These are phyloP conservation scores for Hypoxylon cercidicola DNA, from an alignment of 495 filamentous ascomycete species.

Conservation along the genomic window DNA sequence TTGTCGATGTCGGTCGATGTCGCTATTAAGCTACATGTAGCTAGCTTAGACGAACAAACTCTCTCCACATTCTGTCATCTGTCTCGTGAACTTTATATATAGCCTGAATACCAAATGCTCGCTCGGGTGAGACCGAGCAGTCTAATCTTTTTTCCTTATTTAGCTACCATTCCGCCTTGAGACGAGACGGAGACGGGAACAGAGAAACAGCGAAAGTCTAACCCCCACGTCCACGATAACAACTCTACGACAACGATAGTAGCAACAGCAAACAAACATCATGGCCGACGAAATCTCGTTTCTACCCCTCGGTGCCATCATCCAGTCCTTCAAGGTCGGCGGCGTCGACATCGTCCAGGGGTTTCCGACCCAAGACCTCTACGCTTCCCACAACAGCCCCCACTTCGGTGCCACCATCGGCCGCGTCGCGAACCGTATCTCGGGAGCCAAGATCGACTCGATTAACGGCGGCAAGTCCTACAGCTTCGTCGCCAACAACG, in stretches of 20 bases:
- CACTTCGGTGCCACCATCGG: constrained; percentile 96
- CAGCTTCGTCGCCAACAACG: constrained; percentile 76
- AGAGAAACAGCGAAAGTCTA: neutral
- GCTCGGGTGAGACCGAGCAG: constrained; percentile 11
- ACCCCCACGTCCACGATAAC: constrained; percentile 18
- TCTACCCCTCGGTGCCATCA: constrained; percentile 85
- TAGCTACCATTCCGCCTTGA: constrained; percentile 29
- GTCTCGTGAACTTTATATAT: constrained; percentile 39
- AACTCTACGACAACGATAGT: neutral
- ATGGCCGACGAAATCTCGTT: constrained; percentile 69
- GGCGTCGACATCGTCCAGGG: constrained; percentile 86
- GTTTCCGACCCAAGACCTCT: constrained; percentile 78
- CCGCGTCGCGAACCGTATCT: constrained; percentile 88
- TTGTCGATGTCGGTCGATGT: no score
- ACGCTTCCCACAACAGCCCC: constrained; percentile 75
- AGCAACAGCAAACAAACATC: constrained; percentile 4
- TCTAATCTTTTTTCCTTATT: constrained; percentile 23
- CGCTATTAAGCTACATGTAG: neutral
- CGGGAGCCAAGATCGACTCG: constrained; percentile 71
- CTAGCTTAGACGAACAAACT: neutral
- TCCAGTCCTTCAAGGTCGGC: constrained; percentile 81
- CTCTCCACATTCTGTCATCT: constrained; percentile 31
- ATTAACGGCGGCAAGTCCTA: constrained; percentile 78
- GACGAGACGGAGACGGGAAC: neutral
- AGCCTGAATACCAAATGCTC: constrained; percentile 41